phyloP scores from a whole-genome alignment of 805 yeast species.

The Pichia nanzhaoensis region DNA sequence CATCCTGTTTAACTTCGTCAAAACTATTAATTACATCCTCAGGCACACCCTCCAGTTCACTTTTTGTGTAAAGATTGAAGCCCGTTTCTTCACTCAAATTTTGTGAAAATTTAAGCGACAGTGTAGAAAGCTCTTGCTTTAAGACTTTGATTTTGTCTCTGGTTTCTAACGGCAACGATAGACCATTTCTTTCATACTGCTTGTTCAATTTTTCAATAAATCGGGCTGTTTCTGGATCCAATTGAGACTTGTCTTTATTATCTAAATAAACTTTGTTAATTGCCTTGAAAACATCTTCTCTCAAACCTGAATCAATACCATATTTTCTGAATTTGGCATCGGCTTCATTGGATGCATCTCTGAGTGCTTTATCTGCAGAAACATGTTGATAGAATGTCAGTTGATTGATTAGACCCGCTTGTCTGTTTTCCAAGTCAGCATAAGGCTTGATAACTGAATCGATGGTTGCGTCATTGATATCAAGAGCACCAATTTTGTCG shows the following conservation, averaged over 20 bases:
- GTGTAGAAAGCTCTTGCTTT: constrained; percentile 46
- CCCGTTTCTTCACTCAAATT: constrained; percentile 70
- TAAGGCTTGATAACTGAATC: constrained; percentile 50
- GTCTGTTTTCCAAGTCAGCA: constrained; percentile 45
- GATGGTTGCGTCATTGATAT: constrained; percentile 42
- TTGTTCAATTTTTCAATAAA: constrained; percentile 50
- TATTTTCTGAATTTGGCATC: constrained; percentile 51
- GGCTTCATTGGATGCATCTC: constrained; percentile 66
- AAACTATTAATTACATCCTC: constrained; percentile 53
- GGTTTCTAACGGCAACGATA: constrained; percentile 49
- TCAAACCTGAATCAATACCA: constrained; percentile 55
- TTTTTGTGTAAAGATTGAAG: constrained; percentile 48
- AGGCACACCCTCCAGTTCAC: constrained; percentile 72
- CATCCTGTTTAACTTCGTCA: constrained; percentile 35
- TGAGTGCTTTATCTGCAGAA: constrained; percentile 51
- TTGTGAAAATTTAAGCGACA: constrained; percentile 51
- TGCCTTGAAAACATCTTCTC: constrained; percentile 59
- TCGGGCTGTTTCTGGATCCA: constrained; percentile 50
- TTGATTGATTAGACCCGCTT: constrained; percentile 40
- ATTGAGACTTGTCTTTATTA: constrained; percentile 24
- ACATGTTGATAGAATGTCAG: constrained; percentile 70
- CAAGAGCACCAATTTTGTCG: constrained; percentile 43
- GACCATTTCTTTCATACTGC: constrained; percentile 61
- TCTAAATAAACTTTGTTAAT: constrained; percentile 47
- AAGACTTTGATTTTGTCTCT: constrained; percentile 52